Conservation (phyloP, 176 grass and related monocot species). For the Hordeum marinum region DNA sequence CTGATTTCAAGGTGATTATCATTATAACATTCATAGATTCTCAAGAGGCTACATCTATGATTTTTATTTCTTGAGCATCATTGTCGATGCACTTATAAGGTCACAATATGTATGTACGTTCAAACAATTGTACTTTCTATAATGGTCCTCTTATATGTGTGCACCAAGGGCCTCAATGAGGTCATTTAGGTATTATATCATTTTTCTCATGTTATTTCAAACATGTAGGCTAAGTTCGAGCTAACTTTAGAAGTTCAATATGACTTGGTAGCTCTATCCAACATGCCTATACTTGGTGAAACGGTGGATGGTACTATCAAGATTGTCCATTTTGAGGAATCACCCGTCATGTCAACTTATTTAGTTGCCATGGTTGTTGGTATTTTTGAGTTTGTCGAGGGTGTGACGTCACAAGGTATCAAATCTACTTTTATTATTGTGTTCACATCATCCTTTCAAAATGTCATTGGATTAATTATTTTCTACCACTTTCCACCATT, state of each 20-base stretch:
- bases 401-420: conserved; percentile 26
- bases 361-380: conserved; percentile 53
- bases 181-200: background rate
- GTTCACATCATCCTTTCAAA: background rate
- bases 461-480: background rate
- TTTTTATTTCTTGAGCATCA: background rate
- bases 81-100: background rate
- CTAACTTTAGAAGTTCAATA: conserved; percentile 43
- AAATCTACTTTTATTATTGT: background rate
- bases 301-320: conserved; percentile 24
- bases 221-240: conserved; percentile 50
- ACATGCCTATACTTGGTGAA: conserved; percentile 44
- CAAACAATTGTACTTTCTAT: background rate
- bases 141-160: background rate
- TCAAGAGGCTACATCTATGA: background rate
- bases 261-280: conserved; percentile 43
- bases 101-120: background rate
- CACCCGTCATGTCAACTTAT: conserved; percentile 67
- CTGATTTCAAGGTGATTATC: conserved; percentile 49
- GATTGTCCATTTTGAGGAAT: conserved; percentile 39
- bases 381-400: conserved; percentile 42
- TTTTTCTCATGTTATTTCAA: background rate
- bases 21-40: background rate
- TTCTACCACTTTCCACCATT: background rate
- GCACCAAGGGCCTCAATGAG: background rate